phyloP scores from a whole-genome alignment of 2,329 filamentous ascomycete species.

The Cladophialophora exuberans region DNA sequence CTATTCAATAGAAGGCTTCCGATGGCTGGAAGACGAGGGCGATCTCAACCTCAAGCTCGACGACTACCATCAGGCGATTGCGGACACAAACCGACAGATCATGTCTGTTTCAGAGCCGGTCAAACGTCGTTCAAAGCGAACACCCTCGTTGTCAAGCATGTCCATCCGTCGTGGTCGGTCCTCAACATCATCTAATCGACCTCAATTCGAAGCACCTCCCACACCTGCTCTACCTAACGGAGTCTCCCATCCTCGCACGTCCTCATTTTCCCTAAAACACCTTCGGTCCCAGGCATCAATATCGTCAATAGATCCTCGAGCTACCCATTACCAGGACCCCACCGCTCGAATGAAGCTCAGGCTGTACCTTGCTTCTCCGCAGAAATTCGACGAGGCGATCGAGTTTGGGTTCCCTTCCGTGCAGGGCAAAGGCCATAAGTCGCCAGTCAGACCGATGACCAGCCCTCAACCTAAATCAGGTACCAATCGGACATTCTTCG shows the following conservation, averaged over 20 bases:
- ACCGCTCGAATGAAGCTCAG: constrained; percentile 84
- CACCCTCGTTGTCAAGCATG: constrained; percentile 70
- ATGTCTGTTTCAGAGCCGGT: constrained; percentile 34
- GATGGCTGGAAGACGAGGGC: constrained; percentile 74
- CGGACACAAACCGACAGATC: constrained; percentile 48
- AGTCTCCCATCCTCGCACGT: constrained; percentile 35
- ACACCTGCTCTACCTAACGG: constrained; percentile 36
- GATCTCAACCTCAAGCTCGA: constrained; percentile 72
- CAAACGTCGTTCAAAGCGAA: constrained; percentile 65
- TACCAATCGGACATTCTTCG: constrained; percentile 55
- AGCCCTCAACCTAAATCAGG: constrained; percentile 48
- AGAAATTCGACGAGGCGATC: constrained; percentile 94
- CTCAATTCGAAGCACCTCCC: constrained; percentile 54
- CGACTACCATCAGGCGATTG: constrained; percentile 69
- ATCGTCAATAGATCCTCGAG: constrained; percentile 67
- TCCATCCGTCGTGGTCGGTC: constrained; percentile 62
- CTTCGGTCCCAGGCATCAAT: constrained; percentile 45
- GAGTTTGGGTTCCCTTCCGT: constrained; percentile 82
- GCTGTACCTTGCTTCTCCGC: constrained; percentile 82
- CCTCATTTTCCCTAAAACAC: constrained; percentile 39
- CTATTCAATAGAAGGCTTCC: constrained; percentile 68
- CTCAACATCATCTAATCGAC: constrained; percentile 45
- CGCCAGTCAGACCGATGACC: constrained; percentile 28
- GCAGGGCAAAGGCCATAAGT: constrained; percentile 33
- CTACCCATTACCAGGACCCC: constrained; percentile 86